Evolutionary conservation across 306 rosid species (phyloP).

Genomic region (Sphenostylis stenocarpa): DNA sequence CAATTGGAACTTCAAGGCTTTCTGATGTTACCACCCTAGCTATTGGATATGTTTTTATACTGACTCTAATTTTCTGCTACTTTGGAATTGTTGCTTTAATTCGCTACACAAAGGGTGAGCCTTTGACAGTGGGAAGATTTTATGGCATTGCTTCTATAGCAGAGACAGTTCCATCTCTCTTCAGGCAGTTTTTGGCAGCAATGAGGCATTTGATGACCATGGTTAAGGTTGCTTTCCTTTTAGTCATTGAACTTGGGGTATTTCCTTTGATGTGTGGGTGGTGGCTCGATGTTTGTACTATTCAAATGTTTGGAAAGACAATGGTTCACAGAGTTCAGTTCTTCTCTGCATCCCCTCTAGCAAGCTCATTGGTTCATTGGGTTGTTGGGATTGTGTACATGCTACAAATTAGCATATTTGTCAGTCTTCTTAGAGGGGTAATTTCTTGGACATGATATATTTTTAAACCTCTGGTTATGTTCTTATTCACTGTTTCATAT

Average conservation of each 20-base stretch:
- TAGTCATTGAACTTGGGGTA: conserved; percentile 98
- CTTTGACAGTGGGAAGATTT: conserved; percentile 81
- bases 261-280: conserved; percentile 99
- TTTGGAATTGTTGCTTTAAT: conserved; percentile 79
- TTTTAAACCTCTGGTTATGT: conserved; percentile 7
- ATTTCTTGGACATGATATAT: conserved; percentile 20
- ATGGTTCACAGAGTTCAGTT: conserved; percentile 96
- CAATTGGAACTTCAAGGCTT: conserved; percentile 72
- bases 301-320: conserved; percentile 95
- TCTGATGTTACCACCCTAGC: conserved; percentile 97
- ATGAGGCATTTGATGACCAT: conserved; percentile 99
- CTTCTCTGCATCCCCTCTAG: conserved; percentile 90
- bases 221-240: conserved; percentile 98
- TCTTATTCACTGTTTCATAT: neutral
- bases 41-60: conserved; percentile 79
- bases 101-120: conserved; percentile 90
- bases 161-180: conserved; percentile 92
- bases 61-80: conserved; percentile 77
- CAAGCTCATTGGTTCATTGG: conserved; percentile 98
- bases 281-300: conserved; percentile 99
- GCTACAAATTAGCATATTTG: conserved; percentile 97
- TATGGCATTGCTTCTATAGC: conserved; percentile 90
- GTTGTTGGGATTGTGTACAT: conserved; percentile 97
- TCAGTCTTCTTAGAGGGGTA: conserved; percentile 99
- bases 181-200: conserved; percentile 97